phyloP scores from a whole-genome alignment of 352 stramenopile species.

The Peronospora belbahrii region DNA sequence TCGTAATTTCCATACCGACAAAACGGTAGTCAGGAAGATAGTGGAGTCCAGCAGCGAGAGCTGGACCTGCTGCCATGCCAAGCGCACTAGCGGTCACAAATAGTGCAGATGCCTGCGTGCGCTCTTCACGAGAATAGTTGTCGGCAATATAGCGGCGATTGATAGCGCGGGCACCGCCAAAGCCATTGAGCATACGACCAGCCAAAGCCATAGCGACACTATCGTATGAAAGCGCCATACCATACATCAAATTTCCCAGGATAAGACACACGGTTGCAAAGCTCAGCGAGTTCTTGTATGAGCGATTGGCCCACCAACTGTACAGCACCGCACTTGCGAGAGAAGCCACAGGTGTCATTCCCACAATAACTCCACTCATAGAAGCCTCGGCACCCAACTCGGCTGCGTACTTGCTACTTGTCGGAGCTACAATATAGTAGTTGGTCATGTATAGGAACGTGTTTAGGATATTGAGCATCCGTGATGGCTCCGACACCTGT shows the following conservation, averaged over 20 bases:
- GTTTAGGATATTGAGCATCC: slow-evolving; percentile 90
- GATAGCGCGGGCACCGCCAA: slow-evolving; percentile 87
- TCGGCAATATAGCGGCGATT: slow-evolving; percentile 88
- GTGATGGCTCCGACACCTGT: slow-evolving; percentile 52
- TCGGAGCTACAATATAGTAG: slow-evolving; percentile 97
- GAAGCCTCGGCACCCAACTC: slow-evolving; percentile 84
- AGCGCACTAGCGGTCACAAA: slow-evolving; percentile 91
- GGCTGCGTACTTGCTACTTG: slow-evolving; percentile 87
- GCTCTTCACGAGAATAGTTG: slow-evolving; percentile 82
- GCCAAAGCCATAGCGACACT: slow-evolving; percentile 85
- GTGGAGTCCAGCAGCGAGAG: slow-evolving; percentile 52
- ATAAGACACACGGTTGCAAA: slow-evolving; percentile 79
- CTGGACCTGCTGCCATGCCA: slow-evolving; percentile 88
- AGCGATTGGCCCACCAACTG: slow-evolving; percentile 90
- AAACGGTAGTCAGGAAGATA: slow-evolving; percentile 66
- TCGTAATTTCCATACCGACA: slow-evolving; percentile 59
- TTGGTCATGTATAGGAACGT: slow-evolving; percentile 98
- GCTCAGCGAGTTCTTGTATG: slow-evolving; percentile 81
- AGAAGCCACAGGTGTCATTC: slow-evolving; percentile 94
- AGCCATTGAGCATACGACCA: slow-evolving; percentile 88
- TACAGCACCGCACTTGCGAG: slow-evolving; percentile 91
- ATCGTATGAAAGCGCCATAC: slow-evolving; percentile 64
- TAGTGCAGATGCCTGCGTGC: slow-evolving; percentile 85
- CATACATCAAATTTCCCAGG: slow-evolving; percentile 86
- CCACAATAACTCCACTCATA: slow-evolving; percentile 92